Conservation (phyloP, 768 basidiomycete genomes). For the Leccinum subgranulosum region DNA sequence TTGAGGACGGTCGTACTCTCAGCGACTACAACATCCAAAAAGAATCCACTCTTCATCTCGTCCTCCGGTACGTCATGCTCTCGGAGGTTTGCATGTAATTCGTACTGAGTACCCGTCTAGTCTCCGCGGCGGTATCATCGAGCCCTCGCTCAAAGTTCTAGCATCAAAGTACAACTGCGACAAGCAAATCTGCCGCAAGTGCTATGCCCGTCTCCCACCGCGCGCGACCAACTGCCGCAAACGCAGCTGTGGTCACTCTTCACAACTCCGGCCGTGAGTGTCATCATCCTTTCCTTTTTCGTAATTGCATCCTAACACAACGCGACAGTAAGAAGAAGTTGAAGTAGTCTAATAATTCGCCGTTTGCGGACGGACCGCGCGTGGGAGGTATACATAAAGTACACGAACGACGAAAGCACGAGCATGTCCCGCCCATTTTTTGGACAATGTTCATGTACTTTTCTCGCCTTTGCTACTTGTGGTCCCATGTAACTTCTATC, state of each 20-base stretch:
- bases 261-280: slow-evolving; percentile 87
- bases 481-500: background rate
- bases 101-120: slow-evolving; percentile 7
- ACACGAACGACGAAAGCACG: slow-evolving; percentile 7
- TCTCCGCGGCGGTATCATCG: slow-evolving; percentile 80
- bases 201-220: slow-evolving; percentile 98
- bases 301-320: background rate
- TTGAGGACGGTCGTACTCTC: slow-evolving; percentile 95
- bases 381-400: slow-evolving; percentile 14
- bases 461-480: background rate
- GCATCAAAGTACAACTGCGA: slow-evolving; percentile 99
- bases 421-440: background rate
- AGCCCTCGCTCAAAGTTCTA: slow-evolving; percentile 96
- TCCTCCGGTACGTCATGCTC: slow-evolving; percentile 69
- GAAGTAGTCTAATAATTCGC: slow-evolving; percentile 64
- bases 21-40: slow-evolving; percentile 99
- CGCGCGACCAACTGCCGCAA: slow-evolving; percentile 99
- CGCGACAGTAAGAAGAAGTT: slow-evolving; percentile 85
- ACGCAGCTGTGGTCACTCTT: slow-evolving; percentile 86
- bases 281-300: background rate
- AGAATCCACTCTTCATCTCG: slow-evolving; percentile 96
- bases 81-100: too few relatives aligned
- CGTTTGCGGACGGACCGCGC: background rate
- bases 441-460: slow-evolving; percentile 18
- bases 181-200: slow-evolving; percentile 99